Conservation (phyloP, 306 rosid species). For the Alnus glutinosa region DNA sequence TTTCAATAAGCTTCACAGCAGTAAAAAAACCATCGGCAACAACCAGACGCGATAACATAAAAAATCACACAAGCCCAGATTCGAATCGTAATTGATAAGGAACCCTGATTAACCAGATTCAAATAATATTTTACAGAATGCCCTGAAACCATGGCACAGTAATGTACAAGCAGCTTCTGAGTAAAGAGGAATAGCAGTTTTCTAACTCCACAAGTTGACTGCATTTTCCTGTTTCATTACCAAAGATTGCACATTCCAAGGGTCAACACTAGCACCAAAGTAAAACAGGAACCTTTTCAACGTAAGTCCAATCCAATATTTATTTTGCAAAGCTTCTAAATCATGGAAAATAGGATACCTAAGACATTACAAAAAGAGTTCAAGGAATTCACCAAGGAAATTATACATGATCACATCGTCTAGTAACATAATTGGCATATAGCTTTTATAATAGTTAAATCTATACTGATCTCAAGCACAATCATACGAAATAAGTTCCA, state of each 20-base stretch:
- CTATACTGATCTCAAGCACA: conserved; percentile 33
- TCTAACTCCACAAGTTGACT: not conserved
- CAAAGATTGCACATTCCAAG: not conserved
- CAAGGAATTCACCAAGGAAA: not conserved
- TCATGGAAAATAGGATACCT: not conserved
- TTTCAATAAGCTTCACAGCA: too few species aligned
- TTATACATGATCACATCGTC: not conserved
- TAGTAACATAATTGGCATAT: not conserved
- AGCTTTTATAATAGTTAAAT: conserved; percentile 8
- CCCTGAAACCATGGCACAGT: too few species aligned
- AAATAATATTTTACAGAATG: not conserved
- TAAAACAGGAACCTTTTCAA: not conserved
- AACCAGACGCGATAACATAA: too few species aligned
- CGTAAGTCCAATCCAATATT: not conserved
- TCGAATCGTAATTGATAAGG: too few species aligned
- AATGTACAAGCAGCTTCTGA: not conserved
- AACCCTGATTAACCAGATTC: too few species aligned
- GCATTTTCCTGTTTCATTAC: not conserved
- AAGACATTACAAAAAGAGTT: not conserved
- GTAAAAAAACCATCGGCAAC: too few species aligned
- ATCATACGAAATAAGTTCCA: conserved; percentile 14
- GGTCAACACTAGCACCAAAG: not conserved
- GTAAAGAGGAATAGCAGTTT: not conserved
- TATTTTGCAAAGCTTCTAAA: not conserved
- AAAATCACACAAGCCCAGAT: too few species aligned